These are phyloP conservation scores for Pythium aquatile DNA, from an alignment of 352 stramenopile genomes.

Conservation along the genomic window DNA sequence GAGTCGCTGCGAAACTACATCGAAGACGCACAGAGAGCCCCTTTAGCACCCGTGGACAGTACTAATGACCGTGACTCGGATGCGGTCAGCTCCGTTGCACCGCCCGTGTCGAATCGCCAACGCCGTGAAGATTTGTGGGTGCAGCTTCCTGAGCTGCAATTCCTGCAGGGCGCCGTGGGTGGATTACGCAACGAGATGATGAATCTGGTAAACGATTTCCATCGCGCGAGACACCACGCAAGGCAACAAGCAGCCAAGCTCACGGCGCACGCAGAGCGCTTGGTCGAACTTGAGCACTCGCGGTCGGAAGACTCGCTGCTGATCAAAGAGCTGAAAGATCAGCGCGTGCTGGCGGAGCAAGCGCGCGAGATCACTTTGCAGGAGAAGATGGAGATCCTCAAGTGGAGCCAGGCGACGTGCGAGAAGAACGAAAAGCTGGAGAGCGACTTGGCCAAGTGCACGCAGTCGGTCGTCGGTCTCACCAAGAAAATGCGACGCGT, in stretches of 20 bases:
- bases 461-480: constrained; percentile 21
- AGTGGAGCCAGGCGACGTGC: constrained; percentile 61
- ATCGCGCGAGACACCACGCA: constrained; percentile 34
- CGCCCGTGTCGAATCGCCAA: not conserved
- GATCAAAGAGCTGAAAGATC: constrained; percentile 42
- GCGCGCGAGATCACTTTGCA: constrained; percentile 56
- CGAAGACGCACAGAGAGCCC: constrained; percentile 30
- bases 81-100: not conserved
- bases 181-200: constrained; percentile 47
- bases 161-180: constrained; percentile 45
- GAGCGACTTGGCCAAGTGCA: constrained; percentile 35
- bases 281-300: constrained; percentile 42
- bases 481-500: constrained; percentile 29
- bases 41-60: not conserved
- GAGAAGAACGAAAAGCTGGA: constrained; percentile 49
- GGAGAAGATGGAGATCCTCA: constrained; percentile 60
- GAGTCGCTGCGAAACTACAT: constrained; percentile 51
- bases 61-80: not conserved
- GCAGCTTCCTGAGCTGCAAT: constrained; percentile 41
- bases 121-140: constrained; percentile 26
- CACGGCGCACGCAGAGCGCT: constrained; percentile 26
- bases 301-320: constrained; percentile 34
- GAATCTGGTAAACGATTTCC: constrained; percentile 51
- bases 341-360: constrained; percentile 47
- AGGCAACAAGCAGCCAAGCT: constrained; percentile 40